Evolutionary conservation across 2,329 filamentous ascomycete species (phyloP).

Genomic region (Penicillium expansum): DNA sequence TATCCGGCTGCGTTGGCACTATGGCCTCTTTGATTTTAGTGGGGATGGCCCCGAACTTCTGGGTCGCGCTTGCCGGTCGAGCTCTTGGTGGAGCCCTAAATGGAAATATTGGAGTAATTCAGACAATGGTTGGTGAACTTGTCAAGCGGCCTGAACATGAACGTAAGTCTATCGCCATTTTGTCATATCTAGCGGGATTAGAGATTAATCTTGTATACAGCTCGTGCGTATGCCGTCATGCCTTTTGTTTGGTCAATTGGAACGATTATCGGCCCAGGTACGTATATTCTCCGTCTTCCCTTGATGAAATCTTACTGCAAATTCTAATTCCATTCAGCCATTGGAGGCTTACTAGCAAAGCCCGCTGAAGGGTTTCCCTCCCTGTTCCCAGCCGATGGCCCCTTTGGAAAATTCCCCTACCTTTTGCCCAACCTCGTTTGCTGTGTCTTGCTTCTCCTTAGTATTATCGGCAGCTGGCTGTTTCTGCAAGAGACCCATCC

Average conservation of each 20-base stretch:
- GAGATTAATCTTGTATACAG: conserved; percentile 42
- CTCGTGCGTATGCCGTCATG: conserved; percentile 85
- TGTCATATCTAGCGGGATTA: not conserved
- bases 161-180: conserved; percentile 54
- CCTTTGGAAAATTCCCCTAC: conserved; percentile 81
- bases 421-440: conserved; percentile 87
- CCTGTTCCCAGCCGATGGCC: conserved; percentile 62
- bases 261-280: conserved; percentile 74
- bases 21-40: conserved; percentile 80
- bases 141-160: conserved; percentile 82
- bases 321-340: conserved; percentile 49
- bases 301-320: not conserved
- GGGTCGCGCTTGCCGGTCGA: conserved; percentile 74
- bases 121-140: conserved; percentile 89
- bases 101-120: conserved; percentile 86
- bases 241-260: conserved; percentile 92
- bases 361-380: conserved; percentile 72
- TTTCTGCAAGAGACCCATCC: conserved; percentile 87
- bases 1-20: conserved; percentile 78
- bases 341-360: conserved; percentile 82
- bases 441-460: conserved; percentile 69
- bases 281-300: conserved; percentile 2
- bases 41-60: conserved; percentile 78
- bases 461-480: conserved; percentile 76
- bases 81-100: conserved; percentile 79